phyloP scores from a whole-genome alignment of 768 basidiomycete genomes.

The Favolaschia claudopus region DNA sequence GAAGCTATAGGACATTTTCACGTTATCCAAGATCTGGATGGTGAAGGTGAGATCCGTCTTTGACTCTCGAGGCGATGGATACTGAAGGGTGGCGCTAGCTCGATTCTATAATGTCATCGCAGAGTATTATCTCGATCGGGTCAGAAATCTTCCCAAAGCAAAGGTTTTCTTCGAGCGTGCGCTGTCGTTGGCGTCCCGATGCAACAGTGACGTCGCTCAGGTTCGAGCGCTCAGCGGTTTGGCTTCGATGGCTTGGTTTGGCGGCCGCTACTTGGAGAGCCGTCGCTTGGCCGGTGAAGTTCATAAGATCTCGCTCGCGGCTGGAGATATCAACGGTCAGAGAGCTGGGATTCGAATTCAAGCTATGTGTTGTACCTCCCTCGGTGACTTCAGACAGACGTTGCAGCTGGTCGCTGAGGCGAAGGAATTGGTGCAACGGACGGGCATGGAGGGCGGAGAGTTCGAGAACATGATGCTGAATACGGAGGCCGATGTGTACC shows the following conservation, averaged over 20 bases:
- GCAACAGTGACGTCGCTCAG: not conserved
- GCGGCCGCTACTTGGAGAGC: not conserved
- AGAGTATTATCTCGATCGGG: not conserved
- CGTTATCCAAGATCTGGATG: not conserved
- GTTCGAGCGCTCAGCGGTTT: not conserved
- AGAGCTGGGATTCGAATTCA: not conserved
- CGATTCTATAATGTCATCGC: not conserved
- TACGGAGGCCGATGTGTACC: not conserved
- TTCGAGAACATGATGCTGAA: not conserved
- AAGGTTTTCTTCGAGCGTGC: not conserved
- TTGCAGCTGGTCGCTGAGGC: not conserved
- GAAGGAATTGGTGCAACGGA: not conserved
- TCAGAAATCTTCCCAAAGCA: not conserved
- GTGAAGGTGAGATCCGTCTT: not conserved
- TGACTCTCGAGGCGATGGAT: too few relatives aligned
- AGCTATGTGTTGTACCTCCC: not conserved
- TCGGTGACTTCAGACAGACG: not conserved
- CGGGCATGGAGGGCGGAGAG: not conserved
- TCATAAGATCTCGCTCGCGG: not conserved
- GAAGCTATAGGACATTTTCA: not conserved
- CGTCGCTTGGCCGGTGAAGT: not conserved
- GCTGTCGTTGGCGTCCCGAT: not conserved
- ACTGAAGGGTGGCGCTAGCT: too few relatives aligned
- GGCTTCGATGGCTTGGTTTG: not conserved
- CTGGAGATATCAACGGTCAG: not conserved